Evolutionary conservation across 2,329 filamentous ascomycete species (phyloP).

Genomic region (Pochonia chlamydosporia): DNA sequence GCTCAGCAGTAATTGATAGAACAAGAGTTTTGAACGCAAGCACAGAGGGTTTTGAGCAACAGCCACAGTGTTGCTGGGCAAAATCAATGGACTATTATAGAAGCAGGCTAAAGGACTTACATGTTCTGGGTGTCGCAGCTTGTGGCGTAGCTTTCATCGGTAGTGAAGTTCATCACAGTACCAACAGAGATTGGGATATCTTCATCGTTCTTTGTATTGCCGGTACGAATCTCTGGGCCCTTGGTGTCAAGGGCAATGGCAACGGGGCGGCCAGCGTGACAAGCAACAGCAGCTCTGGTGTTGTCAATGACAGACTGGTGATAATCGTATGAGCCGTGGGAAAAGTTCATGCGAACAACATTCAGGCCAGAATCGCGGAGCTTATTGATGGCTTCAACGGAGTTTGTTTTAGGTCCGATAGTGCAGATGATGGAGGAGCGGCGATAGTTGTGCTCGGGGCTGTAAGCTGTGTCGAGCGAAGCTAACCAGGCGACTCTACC

Average conservation of each 20-base stretch:
- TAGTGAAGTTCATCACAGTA: constrained; percentile 89
- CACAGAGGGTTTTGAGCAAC: background rate
- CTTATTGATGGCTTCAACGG: constrained; percentile 91
- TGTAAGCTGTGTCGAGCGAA: constrained; percentile 80
- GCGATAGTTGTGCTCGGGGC: constrained; percentile 83
- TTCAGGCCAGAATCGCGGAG: constrained; percentile 89
- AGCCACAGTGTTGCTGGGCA: background rate
- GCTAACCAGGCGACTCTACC: constrained; percentile 62
- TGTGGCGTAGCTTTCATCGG: constrained; percentile 85
- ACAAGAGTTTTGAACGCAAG: background rate
- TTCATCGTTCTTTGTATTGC: constrained; percentile 73
- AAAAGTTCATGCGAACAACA: constrained; percentile 99
- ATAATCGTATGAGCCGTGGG: constrained; percentile 76
- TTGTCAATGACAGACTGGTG: constrained; percentile 98
- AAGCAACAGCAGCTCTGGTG: constrained; percentile 76
- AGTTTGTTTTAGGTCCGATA: constrained; percentile 99
- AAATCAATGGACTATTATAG: background rate
- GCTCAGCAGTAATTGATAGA: background rate
- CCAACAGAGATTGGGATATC: constrained; percentile 84
- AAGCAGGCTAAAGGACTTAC: constrained; percentile 48
- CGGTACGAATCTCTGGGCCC: constrained; percentile 57
- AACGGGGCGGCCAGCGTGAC: constrained; percentile 74
- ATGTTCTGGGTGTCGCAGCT: constrained; percentile 87
- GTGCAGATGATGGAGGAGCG: constrained; percentile 98
- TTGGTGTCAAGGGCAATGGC: constrained; percentile 86